Conservation (phyloP, 345 rosid genomes). For the Eucalyptus brandiana region DNA sequence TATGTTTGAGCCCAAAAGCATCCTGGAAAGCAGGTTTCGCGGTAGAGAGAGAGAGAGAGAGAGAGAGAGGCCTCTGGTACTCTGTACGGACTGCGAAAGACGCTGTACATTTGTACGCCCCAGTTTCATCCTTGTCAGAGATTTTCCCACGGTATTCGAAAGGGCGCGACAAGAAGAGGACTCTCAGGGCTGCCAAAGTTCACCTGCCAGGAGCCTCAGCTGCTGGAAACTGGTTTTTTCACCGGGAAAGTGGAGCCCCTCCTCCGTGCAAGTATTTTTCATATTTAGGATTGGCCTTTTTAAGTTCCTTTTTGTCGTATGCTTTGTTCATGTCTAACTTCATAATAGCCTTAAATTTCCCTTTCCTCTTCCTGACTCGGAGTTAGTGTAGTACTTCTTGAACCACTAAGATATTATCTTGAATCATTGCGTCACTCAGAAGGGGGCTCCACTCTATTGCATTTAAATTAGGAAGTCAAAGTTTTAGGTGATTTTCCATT, state of each 20-base stretch:
- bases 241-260: neutral
- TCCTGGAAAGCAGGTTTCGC: neutral
- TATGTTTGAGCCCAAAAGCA: neutral
- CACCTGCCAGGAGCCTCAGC: neutral
- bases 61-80: neutral
- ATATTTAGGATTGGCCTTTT: neutral
- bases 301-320: neutral
- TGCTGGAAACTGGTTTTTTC: neutral
- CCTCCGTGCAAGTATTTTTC: neutral
- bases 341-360: neutral
- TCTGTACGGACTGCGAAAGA: neutral
- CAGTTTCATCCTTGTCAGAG: neutral
- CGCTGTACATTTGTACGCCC: neutral
- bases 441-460: neutral
- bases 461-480: no score
- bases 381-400: neutral
- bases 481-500: neutral
- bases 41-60: neutral
- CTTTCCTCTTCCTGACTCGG: neutral
- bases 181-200: neutral
- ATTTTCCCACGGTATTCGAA: neutral
- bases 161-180: neutral
- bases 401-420: neutral
- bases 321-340: neutral
- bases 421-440: neutral